A percentile compares a stretch with the other conserved stretches of the same genome.
Conservation (phyloP, 345 rosid species). For the Eucalyptus albens region DNA sequence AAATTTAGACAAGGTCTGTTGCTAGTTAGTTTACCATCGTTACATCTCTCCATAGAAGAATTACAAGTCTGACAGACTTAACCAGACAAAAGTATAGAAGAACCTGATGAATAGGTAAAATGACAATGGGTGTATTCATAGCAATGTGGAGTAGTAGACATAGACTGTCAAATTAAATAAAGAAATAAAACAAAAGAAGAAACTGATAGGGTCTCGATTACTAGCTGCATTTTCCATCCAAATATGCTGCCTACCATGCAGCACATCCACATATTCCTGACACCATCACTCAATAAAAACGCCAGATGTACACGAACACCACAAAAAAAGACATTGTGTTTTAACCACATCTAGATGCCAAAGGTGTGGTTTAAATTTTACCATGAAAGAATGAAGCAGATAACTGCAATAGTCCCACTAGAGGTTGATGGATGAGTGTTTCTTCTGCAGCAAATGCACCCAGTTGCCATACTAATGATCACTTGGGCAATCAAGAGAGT, state of each 20-base stretch:
- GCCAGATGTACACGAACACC: neutral
- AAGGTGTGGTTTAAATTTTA: neutral
- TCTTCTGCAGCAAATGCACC: conserved; percentile 78
- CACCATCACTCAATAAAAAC: neutral
- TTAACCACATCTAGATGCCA: neutral
- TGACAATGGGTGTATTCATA: neutral
- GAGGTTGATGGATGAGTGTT: conserved; percentile 32
- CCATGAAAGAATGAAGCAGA: conserved; percentile 77
- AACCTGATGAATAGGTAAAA: neutral
- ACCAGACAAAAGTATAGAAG: neutral
- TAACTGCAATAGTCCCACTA: conserved; percentile 47
- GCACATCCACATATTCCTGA: neutral
- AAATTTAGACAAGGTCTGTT: neutral
- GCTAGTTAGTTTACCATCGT: neutral
- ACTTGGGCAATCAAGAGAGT: conserved; percentile 61
- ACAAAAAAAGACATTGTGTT: neutral
- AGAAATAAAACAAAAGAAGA: neutral
- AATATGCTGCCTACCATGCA: neutral
- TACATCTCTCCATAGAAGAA: neutral
- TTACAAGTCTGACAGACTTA: neutral
- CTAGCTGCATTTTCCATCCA: neutral
- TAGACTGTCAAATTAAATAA: neutral
- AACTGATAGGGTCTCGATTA: neutral
- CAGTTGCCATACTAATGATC: conserved; percentile 35
- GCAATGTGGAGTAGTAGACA: neutral